Conservation (phyloP, 768 basidiomycete genomes). For the Xerocomus brunneocitrinus region DNA sequence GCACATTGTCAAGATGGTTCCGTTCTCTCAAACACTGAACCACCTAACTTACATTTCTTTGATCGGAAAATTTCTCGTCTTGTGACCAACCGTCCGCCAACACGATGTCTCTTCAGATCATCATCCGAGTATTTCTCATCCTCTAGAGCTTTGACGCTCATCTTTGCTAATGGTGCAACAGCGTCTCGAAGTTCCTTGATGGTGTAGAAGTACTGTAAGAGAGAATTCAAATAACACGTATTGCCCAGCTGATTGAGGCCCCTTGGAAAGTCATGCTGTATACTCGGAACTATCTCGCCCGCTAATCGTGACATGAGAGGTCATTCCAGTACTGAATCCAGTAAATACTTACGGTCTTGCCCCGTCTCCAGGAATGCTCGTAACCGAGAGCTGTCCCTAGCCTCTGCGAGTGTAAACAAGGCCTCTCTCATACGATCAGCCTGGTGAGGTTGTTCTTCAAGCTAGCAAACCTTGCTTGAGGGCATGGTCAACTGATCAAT, state of each 20-base stretch:
- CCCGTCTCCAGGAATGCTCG: slow-evolving; percentile 62
- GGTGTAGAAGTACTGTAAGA: slow-evolving; percentile 89
- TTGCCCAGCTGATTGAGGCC: slow-evolving; percentile 88
- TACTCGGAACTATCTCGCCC: slow-evolving; percentile 54
- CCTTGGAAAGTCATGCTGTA: slow-evolving; percentile 66
- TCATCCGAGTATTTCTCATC: slow-evolving; percentile 77
- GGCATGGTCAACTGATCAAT: background rate
- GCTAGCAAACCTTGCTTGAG: slow-evolving; percentile 35
- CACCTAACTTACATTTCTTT: slow-evolving; percentile 62
- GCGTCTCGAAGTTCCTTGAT: slow-evolving; percentile 83
- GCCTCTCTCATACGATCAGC: slow-evolving; percentile 70
- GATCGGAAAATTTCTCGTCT: slow-evolving; percentile 78
- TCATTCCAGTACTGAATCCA: background rate
- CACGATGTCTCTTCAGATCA: slow-evolving; percentile 76
- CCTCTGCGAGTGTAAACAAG: slow-evolving; percentile 67
- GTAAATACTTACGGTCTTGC: slow-evolving; percentile 62
- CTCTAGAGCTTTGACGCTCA: slow-evolving; percentile 51
- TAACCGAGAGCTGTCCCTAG: slow-evolving; percentile 67
- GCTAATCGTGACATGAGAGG: slow-evolving; percentile 37
- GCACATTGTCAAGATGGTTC: slow-evolving; percentile 9
- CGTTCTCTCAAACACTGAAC: background rate
- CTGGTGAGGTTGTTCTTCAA: slow-evolving; percentile 68
- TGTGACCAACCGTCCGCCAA: slow-evolving; percentile 82
- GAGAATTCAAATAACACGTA: slow-evolving; percentile 82
- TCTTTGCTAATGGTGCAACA: slow-evolving; percentile 54